Conservation (phyloP, 768 basidiomycete genomes). For the Pleurotus ostreatus region DNA sequence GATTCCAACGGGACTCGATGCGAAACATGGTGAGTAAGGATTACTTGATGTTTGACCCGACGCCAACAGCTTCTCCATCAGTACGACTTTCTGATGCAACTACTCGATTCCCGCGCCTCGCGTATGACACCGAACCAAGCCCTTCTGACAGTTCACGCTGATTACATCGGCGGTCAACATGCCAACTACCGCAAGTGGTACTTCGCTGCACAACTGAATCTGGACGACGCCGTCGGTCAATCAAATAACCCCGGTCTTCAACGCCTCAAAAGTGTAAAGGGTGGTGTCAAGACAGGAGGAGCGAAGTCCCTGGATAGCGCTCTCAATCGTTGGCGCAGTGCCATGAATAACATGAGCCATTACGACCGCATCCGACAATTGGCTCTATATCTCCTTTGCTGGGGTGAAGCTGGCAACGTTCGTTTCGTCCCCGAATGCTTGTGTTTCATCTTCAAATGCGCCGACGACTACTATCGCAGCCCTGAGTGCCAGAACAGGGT, state of each 20-base stretch:
- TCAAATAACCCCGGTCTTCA: constrained; percentile 91
- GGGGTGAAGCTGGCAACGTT: constrained; percentile 98
- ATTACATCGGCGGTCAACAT: constrained; percentile 98
- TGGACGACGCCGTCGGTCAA: constrained; percentile 97
- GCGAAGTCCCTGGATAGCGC: constrained; percentile 90
- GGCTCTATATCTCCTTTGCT: constrained; percentile 92
- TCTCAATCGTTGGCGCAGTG: constrained; percentile 91
- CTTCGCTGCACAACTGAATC: constrained; percentile 97
- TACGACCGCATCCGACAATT: constrained; percentile 97
- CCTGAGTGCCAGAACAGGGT: constrained; percentile 94
- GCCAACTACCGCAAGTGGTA: constrained; percentile 99
- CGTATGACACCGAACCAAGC: constrained; percentile 98
- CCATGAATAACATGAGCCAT: constrained; percentile 99
- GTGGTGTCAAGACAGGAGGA: constrained; percentile 38
- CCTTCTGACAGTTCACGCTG: constrained; percentile 92
- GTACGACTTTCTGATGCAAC: constrained; percentile 98
- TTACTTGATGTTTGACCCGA: constrained; percentile 5
- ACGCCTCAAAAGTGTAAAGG: constrained; percentile 81
- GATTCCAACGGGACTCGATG: constrained; percentile 95
- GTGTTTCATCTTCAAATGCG: constrained; percentile 99
- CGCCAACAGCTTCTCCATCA: constrained; percentile 24
- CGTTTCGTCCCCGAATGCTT: constrained; percentile 95
- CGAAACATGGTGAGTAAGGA: constrained; percentile 73
- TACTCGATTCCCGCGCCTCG: constrained; percentile 96
- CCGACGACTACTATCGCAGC: constrained; percentile 98